Percentiles rank a stretch among this genome's conserved stretches.
Conservation (phyloP, 164 flowering plant species). For the Annona cherimola region DNA sequence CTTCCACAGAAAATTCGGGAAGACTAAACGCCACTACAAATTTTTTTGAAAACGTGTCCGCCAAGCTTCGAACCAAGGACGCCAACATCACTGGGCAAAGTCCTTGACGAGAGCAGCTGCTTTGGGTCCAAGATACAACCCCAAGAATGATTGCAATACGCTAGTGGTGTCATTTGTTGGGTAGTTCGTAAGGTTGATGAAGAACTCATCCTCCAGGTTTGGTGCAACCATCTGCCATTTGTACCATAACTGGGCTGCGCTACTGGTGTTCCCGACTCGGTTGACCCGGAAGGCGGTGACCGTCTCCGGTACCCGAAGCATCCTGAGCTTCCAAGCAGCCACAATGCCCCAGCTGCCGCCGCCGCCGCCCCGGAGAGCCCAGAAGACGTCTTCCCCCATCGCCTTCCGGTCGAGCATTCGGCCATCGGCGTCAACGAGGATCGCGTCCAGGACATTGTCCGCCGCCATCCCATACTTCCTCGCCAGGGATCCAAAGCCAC, state of each 20-base stretch:
- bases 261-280: constrained; percentile 2
- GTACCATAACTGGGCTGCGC: background rate
- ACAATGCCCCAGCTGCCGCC: constrained; percentile 18
- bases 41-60: too few species aligned
- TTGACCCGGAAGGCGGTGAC: constrained; percentile 16
- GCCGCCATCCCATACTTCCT: constrained; percentile 12
- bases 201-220: constrained; percentile 9
- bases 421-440: constrained; percentile 12
- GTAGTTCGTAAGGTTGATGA: constrained; percentile 1
- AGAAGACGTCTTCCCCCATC: constrained; percentile 28
- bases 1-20: too few species aligned
- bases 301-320: constrained; percentile 12
- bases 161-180: background rate
- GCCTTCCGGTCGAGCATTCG: constrained; percentile 13
- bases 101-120: too few species aligned
- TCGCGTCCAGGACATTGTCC: constrained; percentile 20
- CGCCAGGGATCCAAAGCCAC: constrained; percentile 6
- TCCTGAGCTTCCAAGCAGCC: constrained; percentile 10
- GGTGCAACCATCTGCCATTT: constrained; percentile 13
- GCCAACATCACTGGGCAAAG: too few species aligned
- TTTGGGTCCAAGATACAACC: constrained; percentile 4
- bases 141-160: background rate
- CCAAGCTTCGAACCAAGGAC: too few species aligned
- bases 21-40: too few species aligned
- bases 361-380: constrained; percentile 25